Evolutionary conservation across 177 flowering plant species (phyloP), one percentile per base, ranked within the genome.

Genomic region (Tripterygium wilfordii): DNA sequence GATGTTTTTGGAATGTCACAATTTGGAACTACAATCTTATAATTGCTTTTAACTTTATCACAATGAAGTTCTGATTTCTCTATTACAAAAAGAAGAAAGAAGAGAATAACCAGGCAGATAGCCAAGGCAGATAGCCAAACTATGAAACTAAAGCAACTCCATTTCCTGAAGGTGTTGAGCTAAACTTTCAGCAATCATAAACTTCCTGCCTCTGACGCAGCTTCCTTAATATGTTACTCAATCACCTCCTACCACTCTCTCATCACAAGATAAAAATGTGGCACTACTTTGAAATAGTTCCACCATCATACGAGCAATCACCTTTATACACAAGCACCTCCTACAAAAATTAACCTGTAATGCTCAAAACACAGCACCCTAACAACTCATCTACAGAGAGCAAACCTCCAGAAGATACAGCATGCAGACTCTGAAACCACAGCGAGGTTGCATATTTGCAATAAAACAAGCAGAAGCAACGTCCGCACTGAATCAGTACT

Each of bases 391-490:
- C 38, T 36, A 20, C 21, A 19, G 17, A 5, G 13, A 49, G 5
- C 35, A 48, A 48, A 49, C 19, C 32, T 40, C 32, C 46, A 16
- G 14, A 15, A 6, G n/a, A 36, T 13, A 18, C 41, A 39, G 31
- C 32, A 47, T 8, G n/a, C 36, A 22, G 8, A 40, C 23, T 16
- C 14, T 21, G 21, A 36, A 28, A 42, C 15, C 49, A 35, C n/a
- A n/a, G 37, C 14, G 18, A 36, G 53, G 38, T 27, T 42, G 40
- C 42, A 19, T 8, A 2, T 45, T 17, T 2, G 23, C 53, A 42
- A 36, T 27, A 49, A 40, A 42, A 54, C 21, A 42, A 42, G 59
- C 59, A 54, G 32, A 31, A 48, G 48, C 65, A 23, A 37, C n/a
- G n/a, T n/a, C 48, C 27, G 27, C 27, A 19, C 6, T 21, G 40